These are phyloP conservation scores for Penicillium psychrosexuale DNA, from an alignment of 2,329 filamentous ascomycete genomes.

Conservation along the genomic window DNA sequence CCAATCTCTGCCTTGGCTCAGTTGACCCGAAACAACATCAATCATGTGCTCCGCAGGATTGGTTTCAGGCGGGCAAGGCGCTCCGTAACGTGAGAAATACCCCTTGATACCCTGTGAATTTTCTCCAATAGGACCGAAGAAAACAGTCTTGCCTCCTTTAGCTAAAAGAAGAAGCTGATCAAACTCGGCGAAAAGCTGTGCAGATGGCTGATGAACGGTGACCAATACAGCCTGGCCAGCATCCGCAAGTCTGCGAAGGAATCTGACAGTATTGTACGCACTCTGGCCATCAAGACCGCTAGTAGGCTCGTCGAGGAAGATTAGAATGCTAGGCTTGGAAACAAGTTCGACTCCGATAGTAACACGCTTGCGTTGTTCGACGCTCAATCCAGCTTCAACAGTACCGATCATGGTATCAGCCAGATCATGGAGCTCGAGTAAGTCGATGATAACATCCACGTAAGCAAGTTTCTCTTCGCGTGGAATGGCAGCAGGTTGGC, in stretches of 20 bases:
- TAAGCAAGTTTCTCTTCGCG: conserved; percentile 61
- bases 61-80: conserved; percentile 58
- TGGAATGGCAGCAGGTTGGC: conserved; percentile 54
- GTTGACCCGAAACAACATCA: conserved; percentile 46
- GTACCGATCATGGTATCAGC: conserved; percentile 60
- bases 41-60: conserved; percentile 62
- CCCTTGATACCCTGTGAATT: conserved; percentile 61
- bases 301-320: conserved; percentile 70
- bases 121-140: conserved; percentile 66
- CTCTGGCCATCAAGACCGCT: conserved; percentile 66
- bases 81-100: conserved; percentile 64
- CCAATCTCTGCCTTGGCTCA: conserved; percentile 61
- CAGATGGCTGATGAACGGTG: conserved; percentile 68
- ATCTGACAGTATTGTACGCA: conserved; percentile 63
- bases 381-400: conserved; percentile 48
- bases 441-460: conserved; percentile 61
- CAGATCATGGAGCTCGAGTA: conserved; percentile 61
- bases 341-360: conserved; percentile 71
- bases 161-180: conserved; percentile 67
- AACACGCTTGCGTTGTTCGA: conserved; percentile 66
- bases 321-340: conserved; percentile 62
- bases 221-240: conserved; percentile 67
- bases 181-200: conserved; percentile 65
- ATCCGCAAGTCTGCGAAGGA: conserved; percentile 62
- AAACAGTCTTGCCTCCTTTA: conserved; percentile 66